A percentile compares a stretch with the other conserved stretches of the same genome.
Conservation (phyloP, 2,329 filamentous ascomycete genomes). For the Fusarium agapanthi region DNA sequence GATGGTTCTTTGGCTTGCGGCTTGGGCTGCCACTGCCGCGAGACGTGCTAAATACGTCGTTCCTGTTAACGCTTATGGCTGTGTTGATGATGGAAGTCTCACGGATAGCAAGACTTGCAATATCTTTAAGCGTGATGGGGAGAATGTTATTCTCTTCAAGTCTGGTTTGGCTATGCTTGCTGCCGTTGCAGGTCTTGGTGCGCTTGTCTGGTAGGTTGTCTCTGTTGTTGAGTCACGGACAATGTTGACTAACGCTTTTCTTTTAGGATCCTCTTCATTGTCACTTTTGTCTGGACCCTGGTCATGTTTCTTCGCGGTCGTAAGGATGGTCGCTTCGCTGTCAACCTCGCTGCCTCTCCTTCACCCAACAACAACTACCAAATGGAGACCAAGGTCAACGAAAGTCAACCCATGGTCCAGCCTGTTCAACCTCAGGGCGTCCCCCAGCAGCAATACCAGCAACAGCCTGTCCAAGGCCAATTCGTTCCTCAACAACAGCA, state of each 20-base stretch:
- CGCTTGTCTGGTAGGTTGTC: constrained; percentile 51
- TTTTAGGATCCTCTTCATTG: constrained; percentile 51
- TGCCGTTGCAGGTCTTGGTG: constrained; percentile 55
- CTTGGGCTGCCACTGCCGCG: constrained; percentile 53
- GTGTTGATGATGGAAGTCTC: constrained; percentile 50
- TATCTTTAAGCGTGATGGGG: constrained; percentile 35
- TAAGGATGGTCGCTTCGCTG: constrained; percentile 49
- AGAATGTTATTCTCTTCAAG: constrained; percentile 47
- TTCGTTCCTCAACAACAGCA: constrained; percentile 18
- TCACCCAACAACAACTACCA: constrained; percentile 42
- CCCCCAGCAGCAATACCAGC: constrained; percentile 39
- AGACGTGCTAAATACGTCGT: constrained; percentile 50
- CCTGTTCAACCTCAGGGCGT: constrained; percentile 20
- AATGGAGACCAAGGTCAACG: constrained; percentile 47
- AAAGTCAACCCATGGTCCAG: constrained; percentile 37
- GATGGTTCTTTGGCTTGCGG: constrained; percentile 58
- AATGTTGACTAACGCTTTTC: neutral
- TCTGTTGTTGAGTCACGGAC: rapidly evolving
- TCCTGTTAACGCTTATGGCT: constrained; percentile 42
- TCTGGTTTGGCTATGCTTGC: constrained; percentile 49
- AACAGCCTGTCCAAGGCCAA: constrained; percentile 15
- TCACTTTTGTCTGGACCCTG: constrained; percentile 49
- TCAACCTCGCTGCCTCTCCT: constrained; percentile 16
- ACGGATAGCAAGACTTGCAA: constrained; percentile 51
- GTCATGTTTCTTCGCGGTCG: constrained; percentile 49